Conservation (phyloP, 176 grass and related monocot species). For the Paspalum vaginatum region DNA sequence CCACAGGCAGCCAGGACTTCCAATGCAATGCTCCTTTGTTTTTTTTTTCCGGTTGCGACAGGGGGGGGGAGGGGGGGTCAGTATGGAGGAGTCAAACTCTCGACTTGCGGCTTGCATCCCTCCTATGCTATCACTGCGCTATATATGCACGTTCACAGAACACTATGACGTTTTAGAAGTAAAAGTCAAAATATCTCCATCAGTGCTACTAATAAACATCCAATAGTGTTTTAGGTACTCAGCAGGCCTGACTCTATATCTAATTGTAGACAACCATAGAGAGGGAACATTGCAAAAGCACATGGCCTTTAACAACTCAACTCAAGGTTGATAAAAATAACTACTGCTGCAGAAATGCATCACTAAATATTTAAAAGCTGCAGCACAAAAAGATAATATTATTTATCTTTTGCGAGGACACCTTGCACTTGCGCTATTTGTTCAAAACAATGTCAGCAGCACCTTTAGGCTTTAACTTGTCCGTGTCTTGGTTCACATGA, state of each 20-base stretch:
- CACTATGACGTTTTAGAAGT: not conserved
- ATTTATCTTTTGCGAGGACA: not conserved
- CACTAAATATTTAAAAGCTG: not conserved
- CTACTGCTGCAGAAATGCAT: not conserved
- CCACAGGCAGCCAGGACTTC: too few relatives aligned
- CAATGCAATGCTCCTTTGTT: too few relatives aligned
- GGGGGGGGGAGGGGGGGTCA: too few relatives aligned
- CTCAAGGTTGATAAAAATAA: not conserved
- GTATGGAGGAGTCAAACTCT: too few relatives aligned
- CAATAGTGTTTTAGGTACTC: slow-evolving; percentile 18
- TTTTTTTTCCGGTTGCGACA: too few relatives aligned
- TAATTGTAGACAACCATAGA: slow-evolving; percentile 4
- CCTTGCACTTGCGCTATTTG: not conserved
- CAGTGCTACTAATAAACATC: not conserved
- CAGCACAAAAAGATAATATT: not conserved
- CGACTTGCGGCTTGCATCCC: too few relatives aligned
- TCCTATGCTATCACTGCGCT: too few relatives aligned
- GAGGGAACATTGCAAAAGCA: slow-evolving; percentile 19
- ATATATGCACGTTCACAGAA: not conserved
- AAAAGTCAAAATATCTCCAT: not conserved
- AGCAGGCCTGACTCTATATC: slow-evolving; percentile 8
- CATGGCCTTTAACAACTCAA: not conserved
- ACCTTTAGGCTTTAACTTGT: slow-evolving; percentile 18
- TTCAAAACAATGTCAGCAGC: not conserved
- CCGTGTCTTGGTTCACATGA: slow-evolving; percentile 21